Conservation (phyloP, 176 grass and related monocot genomes). For the maize (Zea mays) region Zm-B73-REFERENCE-NAM-5.0 NC_050098.1:179270001-179270500, state of each 20-base stretch:
- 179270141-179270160: neutral
- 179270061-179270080: too few species aligned
- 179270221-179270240: conserved; percentile 8
- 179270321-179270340: conserved; percentile 17
- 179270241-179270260: conserved; percentile 15
- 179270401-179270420: neutral
- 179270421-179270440: neutral
- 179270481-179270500: neutral
- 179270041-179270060: too few species aligned
- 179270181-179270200: neutral
- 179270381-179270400: neutral
- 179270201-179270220: neutral
- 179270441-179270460: conserved; percentile 12
- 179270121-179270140: conserved; percentile 3
- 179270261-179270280: neutral
- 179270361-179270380: conserved; percentile 12
- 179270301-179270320: neutral
- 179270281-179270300: neutral
- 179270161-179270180: conserved; percentile 13
- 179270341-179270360: neutral
- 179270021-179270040: too few species aligned
- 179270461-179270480: neutral
- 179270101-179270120: neutral
- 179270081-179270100: too few species aligned
- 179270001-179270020: too few species aligned